Evolutionary conservation across 192 early-diverging fungal species (phyloP).

Genomic region (Lunasporangiospora selenospora): DNA sequence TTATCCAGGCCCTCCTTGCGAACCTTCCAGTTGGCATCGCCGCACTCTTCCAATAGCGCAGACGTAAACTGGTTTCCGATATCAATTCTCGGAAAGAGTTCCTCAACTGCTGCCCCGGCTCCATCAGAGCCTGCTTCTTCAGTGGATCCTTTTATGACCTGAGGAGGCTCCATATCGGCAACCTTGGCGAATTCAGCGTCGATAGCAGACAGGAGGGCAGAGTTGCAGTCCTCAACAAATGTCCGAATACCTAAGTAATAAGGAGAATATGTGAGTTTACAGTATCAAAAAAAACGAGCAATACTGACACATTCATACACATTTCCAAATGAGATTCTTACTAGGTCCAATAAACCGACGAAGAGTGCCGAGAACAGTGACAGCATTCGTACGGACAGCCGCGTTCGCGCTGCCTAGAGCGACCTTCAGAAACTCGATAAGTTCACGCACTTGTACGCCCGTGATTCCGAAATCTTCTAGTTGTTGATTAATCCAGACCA

Average conservation of each 20-base stretch:
- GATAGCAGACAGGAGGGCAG: conserved; percentile 80
- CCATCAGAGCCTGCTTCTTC: conserved; percentile 26
- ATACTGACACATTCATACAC: too few species aligned
- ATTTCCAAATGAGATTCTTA: conserved; percentile 37
- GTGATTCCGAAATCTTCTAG: conserved; percentile 91
- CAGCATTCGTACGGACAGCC: conserved; percentile 79
- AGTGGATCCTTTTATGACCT: conserved; percentile 58
- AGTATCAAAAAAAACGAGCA: too few species aligned
- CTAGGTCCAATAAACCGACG: conserved; percentile 83
- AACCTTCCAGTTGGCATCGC: conserved; percentile 90
- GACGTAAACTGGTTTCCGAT: conserved; percentile 68
- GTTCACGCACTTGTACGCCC: conserved; percentile 75
- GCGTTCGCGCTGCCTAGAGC: conserved; percentile 86
- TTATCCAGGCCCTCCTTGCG: conserved; percentile 93
- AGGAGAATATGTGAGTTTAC: too few species aligned
- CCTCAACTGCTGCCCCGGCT: conserved; percentile 71
- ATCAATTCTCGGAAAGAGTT: conserved; percentile 89
- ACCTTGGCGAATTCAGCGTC: conserved; percentile 96
- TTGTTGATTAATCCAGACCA: conserved; percentile 86
- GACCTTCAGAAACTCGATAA: conserved; percentile 88
- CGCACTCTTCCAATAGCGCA: conserved; percentile 70
- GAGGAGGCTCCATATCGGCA: conserved; percentile 68
- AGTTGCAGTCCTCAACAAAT: conserved; percentile 88
- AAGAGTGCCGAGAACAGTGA: conserved; percentile 82
- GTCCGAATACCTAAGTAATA: conserved; percentile 69